Percentiles rank a stretch among this genome's conserved stretches.
phyloP scores from a whole-genome alignment of 768 basidiomycete genomes.

The Hirschioporus abietinus region DNA sequence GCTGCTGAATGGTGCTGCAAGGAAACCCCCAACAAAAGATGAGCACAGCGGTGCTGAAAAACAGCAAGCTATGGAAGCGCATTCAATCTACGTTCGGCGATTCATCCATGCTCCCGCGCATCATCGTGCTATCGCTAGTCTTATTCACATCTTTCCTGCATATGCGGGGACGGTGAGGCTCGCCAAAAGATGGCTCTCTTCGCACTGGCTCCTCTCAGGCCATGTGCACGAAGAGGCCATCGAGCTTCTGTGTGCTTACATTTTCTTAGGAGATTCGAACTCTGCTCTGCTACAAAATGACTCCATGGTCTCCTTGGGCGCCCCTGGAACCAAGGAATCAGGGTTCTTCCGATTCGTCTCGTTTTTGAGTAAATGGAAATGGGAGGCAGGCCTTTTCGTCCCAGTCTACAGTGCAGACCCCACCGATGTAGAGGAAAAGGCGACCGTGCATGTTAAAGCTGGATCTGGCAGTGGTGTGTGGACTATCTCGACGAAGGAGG shows the following conservation, averaged over 20 bases:
- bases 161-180: constrained; percentile 84
- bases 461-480: constrained; percentile 52
- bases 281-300: constrained; percentile 20
- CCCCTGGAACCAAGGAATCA: constrained; percentile 72
- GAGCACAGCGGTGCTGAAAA: constrained; percentile 38
- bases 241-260: constrained; percentile 77
- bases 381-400: constrained; percentile 69
- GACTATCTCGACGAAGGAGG: constrained; percentile 74
- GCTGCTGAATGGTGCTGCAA: neutral
- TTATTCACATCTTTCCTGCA: constrained; percentile 75
- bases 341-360: constrained; percentile 73
- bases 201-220: constrained; percentile 78
- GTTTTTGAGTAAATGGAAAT: constrained; percentile 79
- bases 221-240: constrained; percentile 75
- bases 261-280: constrained; percentile 60
- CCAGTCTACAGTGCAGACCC: constrained; percentile 55
- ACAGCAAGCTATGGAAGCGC: constrained; percentile 50
- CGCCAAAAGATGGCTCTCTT: constrained; percentile 87
- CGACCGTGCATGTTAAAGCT: constrained; percentile 28
- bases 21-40: neutral
- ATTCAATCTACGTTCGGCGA: constrained; percentile 55
- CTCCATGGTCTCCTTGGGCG: constrained; percentile 33
- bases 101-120: constrained; percentile 82
- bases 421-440: constrained; percentile 9
- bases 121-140: constrained; percentile 73